Base-by-base conservation (phyloP, 73 alveolate species). In the Breviolum minutum region DNA sequence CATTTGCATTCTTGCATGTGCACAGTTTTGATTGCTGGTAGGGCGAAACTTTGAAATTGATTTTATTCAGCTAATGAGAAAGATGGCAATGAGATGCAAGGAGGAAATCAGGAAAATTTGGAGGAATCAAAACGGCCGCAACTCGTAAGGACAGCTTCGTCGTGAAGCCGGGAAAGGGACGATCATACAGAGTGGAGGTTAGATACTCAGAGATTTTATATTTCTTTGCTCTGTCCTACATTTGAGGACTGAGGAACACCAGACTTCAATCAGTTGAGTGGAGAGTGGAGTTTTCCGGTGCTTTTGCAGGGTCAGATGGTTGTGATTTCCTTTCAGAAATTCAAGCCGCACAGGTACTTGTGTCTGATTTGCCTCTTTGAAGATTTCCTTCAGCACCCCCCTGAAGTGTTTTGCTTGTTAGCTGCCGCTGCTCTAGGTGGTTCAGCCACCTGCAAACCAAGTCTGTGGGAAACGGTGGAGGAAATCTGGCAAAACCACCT, bases 121-220 rank as follows among this genome's bases (percentile, higher is more conserved):
- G 54, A 40, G 54, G 54, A 40, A 40, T 40, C 54, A 40, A 40
- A 40, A 40, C 54, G 3, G 0, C 54, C 54, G 0, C 54, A 40
- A 40, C 54, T 40, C 54, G 0, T 64, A 29, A 91, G 97, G 97
- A 91, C 69, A 24, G 68, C 79, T 91, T 91, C 83, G 64, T 73
- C 14, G 97, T 91, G 54, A 91, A 91, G 89, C 97, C 97, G 60
- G 97, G 97, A 32, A 91, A 74, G 86, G 97, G 97, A n/a, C 97
- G 89, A 26, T 48, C 80, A 8, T 91, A 91, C 79, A 71, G 97
- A 79, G 97, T 91, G 54, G 97, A 91, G 97, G 97, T 80, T 14
- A 69, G 69, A 48, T 40, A 61, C 40, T 6, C 77, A 22, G 77
- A 68, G n/a, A 17, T 68, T 14, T 17, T 17, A 68, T 14, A 1